Evolutionary conservation across 768 basidiomycete genomes (phyloP).

Genomic region (Pleurotus ostreatus): DNA sequence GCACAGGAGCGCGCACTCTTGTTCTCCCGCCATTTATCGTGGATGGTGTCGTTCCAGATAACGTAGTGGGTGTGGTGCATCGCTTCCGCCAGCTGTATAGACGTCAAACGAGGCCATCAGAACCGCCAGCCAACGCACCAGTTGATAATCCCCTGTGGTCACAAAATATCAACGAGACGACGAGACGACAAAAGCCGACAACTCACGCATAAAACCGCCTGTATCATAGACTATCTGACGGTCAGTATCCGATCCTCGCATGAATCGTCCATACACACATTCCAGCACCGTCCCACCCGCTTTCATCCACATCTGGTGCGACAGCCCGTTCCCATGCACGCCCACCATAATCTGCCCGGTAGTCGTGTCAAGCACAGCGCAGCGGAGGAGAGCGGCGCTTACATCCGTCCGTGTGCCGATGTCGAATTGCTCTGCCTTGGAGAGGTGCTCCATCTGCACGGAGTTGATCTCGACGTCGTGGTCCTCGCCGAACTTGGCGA

Average conservation of each 20-base stretch:
- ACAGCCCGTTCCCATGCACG: slow-evolving; percentile 6
- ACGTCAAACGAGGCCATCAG: neutral
- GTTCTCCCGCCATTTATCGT: neutral
- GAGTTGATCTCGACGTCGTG: neutral
- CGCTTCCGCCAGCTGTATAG: neutral
- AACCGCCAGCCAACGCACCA: neutral
- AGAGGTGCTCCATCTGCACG: slow-evolving; percentile 3
- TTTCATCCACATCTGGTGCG: slow-evolving; percentile 9
- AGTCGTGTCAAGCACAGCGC: neutral
- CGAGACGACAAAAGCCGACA: no score
- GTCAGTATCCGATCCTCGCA: neutral
- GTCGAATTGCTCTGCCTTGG: slow-evolving; percentile 2
- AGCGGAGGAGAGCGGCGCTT: neutral
- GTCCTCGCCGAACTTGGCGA: neutral
- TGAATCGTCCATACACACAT: neutral
- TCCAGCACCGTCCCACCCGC: neutral
- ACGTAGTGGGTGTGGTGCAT: slow-evolving; percentile 8
- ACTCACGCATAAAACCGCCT: neutral
- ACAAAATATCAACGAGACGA: no score
- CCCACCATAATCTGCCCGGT: slow-evolving; percentile 5
- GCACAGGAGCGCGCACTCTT: neutral
- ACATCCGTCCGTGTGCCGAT: slow-evolving; percentile 7
- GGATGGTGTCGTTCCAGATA: slow-evolving; percentile 5
- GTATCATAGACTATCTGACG: neutral
- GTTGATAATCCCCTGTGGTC: slow-evolving; percentile 3